Conservation (phyloP, 176 grass and related monocot species). For the Leersia perrieri region DNA sequence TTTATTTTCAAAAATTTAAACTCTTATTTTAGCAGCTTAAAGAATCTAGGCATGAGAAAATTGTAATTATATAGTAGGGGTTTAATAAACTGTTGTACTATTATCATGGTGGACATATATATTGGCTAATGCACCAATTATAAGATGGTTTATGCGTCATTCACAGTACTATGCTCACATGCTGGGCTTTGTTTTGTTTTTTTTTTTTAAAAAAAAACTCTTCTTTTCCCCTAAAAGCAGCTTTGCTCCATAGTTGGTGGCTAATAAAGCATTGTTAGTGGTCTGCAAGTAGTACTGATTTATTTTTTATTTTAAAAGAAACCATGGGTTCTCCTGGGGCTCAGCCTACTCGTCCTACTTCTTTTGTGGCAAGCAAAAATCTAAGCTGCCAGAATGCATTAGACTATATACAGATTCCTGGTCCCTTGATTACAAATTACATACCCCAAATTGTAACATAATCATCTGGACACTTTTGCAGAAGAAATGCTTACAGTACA, state of each 20-base stretch:
- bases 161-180: neutral
- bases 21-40: neutral
- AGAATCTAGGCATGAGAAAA: neutral
- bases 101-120: neutral
- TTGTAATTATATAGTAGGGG: neutral
- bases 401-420: slow-evolving; percentile 26
- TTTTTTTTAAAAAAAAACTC: too few species aligned
- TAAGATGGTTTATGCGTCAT: neutral
- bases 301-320: slow-evolving; percentile 33
- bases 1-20: neutral
- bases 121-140: neutral
- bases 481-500: slow-evolving; percentile 1
- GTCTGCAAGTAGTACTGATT: slow-evolving; percentile 8
- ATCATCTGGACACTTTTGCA: slow-evolving; percentile 24
- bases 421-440: slow-evolving; percentile 11
- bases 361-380: slow-evolving; percentile 33
- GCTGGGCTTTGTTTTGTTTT: slow-evolving; percentile 22
- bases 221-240: slow-evolving; percentile 5
- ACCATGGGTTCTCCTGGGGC: neutral
- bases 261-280: slow-evolving; percentile 25
- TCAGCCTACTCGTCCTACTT: slow-evolving; percentile 25
- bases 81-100: neutral
- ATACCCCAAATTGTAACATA: slow-evolving; percentile 9
- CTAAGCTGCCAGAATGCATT: slow-evolving; percentile 37
- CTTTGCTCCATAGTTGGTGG: slow-evolving; percentile 14